These are phyloP conservation scores for Trifolium fragiferum DNA, from an alignment of 306 rosid genomes.

Conservation along the genomic window DNA sequence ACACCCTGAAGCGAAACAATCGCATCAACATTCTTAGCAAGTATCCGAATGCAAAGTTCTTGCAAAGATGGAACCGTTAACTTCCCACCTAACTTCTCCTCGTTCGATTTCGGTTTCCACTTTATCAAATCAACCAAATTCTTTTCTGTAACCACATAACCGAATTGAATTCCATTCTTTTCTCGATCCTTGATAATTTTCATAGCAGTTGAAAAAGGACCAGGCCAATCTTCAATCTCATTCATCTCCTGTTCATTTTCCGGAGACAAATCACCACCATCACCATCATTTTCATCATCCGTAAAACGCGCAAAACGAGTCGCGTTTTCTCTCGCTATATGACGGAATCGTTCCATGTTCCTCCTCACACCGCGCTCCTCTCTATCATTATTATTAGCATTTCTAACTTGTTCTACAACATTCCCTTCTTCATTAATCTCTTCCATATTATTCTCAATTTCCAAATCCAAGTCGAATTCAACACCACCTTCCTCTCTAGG, in stretches of 20 bases:
- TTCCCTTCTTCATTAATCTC: slow-evolving; percentile 25
- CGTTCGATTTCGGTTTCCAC: slow-evolving; percentile 57
- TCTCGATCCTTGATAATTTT: slow-evolving; percentile 70
- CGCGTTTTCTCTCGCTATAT: slow-evolving; percentile 66
- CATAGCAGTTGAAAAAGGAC: slow-evolving; percentile 89
- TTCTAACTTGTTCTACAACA: slow-evolving; percentile 30
- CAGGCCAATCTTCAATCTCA: slow-evolving; percentile 86
- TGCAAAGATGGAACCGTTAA: slow-evolving; percentile 59
- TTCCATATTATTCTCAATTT: background rate
- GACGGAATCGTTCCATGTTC: slow-evolving; percentile 55
- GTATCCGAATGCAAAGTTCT: slow-evolving; percentile 57
- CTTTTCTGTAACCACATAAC: background rate
- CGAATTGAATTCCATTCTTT: slow-evolving; percentile 31
- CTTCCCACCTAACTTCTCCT: slow-evolving; percentile 17
- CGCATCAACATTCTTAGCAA: slow-evolving; percentile 70
- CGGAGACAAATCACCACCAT: slow-evolving; percentile 13
- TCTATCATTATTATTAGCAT: background rate
- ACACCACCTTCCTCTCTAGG: background rate
- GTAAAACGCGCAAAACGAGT: slow-evolving; percentile 53
- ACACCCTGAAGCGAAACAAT: slow-evolving; percentile 74
- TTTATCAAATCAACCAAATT: slow-evolving; percentile 46
- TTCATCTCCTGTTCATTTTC: slow-evolving; percentile 44
- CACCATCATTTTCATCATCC: slow-evolving; percentile 34
- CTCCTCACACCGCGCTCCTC: slow-evolving; percentile 30
- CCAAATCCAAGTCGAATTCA: background rate